Percentiles rank a stretch among this genome's conserved stretches.
Evolutionary conservation across 1,284 basidiomycete species (phyloP).

Genomic region (Moesziomyces sp.): DNA sequence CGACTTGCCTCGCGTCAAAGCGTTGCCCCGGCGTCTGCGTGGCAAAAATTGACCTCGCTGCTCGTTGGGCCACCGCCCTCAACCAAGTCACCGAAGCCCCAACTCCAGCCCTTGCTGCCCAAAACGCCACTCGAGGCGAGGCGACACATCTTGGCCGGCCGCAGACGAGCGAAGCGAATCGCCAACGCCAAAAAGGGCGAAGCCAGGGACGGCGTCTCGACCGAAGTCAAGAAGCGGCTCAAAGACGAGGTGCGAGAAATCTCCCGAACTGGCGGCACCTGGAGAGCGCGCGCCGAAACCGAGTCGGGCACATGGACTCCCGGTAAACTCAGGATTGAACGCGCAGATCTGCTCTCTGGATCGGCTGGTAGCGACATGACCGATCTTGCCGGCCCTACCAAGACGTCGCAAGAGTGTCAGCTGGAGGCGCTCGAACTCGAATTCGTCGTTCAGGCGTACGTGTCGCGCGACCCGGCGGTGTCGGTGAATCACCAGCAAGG

Average conservation of each 20-base stretch:
- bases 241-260: slow-evolving; percentile 55
- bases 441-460: slow-evolving; percentile 43
- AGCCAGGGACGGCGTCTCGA: slow-evolving; percentile 46
- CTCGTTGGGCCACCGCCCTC: slow-evolving; percentile 8
- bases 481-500: slow-evolving; percentile 35
- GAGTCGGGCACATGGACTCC: slow-evolving; percentile 29
- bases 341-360: slow-evolving; percentile 25
- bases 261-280: slow-evolving; percentile 32
- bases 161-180: slow-evolving; percentile 65
- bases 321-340: slow-evolving; percentile 31
- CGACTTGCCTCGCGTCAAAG: slow-evolving; percentile 47
- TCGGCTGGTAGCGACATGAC: slow-evolving; percentile 24
- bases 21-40: slow-evolving; percentile 12
- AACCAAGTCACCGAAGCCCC: slow-evolving; percentile 36
- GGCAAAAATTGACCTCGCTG: slow-evolving; percentile 19
- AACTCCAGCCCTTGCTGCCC: slow-evolving; percentile 61
- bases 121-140: slow-evolving; percentile 65
- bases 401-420: slow-evolving; percentile 36
- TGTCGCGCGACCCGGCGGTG: slow-evolving; percentile 38
- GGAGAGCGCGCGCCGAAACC: slow-evolving; percentile 29
- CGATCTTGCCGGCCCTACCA: not conserved
- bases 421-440: slow-evolving; percentile 45
- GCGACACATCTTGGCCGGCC: slow-evolving; percentile 68
- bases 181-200: slow-evolving; percentile 53
- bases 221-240: slow-evolving; percentile 49